These are phyloP conservation scores for Ophiosphaerella korrae DNA, from an alignment of 2,329 filamentous ascomycete genomes.

Conservation along the genomic window DNA sequence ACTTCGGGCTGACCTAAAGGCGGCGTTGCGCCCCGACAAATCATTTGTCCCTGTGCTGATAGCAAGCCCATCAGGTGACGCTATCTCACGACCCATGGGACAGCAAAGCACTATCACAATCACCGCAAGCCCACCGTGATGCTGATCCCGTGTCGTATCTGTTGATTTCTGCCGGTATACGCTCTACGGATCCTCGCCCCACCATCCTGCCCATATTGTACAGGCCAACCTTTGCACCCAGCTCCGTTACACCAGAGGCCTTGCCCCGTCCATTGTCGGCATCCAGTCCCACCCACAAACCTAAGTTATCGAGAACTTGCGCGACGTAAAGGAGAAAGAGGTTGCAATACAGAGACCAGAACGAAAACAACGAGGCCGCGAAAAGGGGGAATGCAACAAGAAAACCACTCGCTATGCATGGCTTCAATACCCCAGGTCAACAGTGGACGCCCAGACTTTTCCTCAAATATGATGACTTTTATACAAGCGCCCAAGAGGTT, in stretches of 20 bases:
- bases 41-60: background rate
- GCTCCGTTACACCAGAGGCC: constrained; percentile 25
- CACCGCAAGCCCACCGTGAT: background rate
- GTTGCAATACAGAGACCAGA: constrained; percentile 26
- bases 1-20: background rate
- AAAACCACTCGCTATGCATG: constrained; percentile 48
- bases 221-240: constrained; percentile 15
- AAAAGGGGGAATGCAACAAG: constrained; percentile 37
- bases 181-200: constrained; percentile 13
- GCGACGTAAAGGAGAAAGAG: constrained; percentile 33
- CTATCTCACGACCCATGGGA: constrained; percentile 17
- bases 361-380: constrained; percentile 36
- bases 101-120: constrained; percentile 1
- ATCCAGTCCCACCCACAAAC: constrained; percentile 34
- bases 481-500: constrained; percentile 43
- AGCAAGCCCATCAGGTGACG: constrained; percentile 25
- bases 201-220: constrained; percentile 20
- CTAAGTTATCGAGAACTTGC: constrained; percentile 32
- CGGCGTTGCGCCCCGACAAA: background rate
- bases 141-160: constrained; percentile 13
- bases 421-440: constrained; percentile 34
- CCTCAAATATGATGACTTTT: constrained; percentile 44
- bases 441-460: constrained; percentile 44
- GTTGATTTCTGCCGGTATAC: constrained; percentile 12
- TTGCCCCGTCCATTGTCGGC: constrained; percentile 17